Evolutionary conservation across 495 filamentous ascomycete species (phyloP).

Genomic region (Penicillium dipodomyicola): DNA sequence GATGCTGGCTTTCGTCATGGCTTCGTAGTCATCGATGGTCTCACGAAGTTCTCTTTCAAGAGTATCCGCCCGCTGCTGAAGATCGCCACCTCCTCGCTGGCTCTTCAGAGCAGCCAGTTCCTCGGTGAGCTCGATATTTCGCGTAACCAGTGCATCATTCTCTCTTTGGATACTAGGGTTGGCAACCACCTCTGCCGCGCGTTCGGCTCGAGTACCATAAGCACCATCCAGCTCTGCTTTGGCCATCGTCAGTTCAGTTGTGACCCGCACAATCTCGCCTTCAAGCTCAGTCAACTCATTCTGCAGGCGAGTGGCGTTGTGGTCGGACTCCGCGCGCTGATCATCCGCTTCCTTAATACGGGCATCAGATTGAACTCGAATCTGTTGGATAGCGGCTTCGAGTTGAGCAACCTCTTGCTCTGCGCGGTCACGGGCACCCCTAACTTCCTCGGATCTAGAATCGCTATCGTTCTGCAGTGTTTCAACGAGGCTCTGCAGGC

Average conservation of each 20-base stretch:
- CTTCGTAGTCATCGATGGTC: slow-evolving; percentile 81
- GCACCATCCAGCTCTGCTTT: slow-evolving; percentile 94
- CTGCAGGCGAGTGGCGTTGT: slow-evolving; percentile 52
- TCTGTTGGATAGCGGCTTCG: slow-evolving; percentile 39
- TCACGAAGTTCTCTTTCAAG: slow-evolving; percentile 78
- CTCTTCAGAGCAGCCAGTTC: slow-evolving; percentile 57
- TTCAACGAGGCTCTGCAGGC: slow-evolving; percentile 21
- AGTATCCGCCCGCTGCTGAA: slow-evolving; percentile 56
- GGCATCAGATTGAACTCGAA: slow-evolving; percentile 35
- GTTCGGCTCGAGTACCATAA: slow-evolving; percentile 74
- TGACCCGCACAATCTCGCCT: slow-evolving; percentile 76
- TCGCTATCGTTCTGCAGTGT: slow-evolving; percentile 18
- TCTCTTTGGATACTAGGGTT: slow-evolving; percentile 65
- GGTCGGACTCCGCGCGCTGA: slow-evolving; percentile 36
- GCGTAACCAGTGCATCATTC: slow-evolving; percentile 59
- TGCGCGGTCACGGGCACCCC: slow-evolving; percentile 30
- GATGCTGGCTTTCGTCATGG: slow-evolving; percentile 80
- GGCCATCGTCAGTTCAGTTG: slow-evolving; percentile 87
- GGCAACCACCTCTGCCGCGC: slow-evolving; percentile 71
- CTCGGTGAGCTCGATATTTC: slow-evolving; percentile 57
- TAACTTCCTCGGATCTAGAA: slow-evolving; percentile 12
- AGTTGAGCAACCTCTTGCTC: slow-evolving; percentile 37
- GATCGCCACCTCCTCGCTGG: slow-evolving; percentile 42
- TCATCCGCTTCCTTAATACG: slow-evolving; percentile 30
- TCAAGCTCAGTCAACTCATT: slow-evolving; percentile 73